Base-by-base conservation (phyloP, 129 eudicot species). In the Flaveria bidentis region DNA sequence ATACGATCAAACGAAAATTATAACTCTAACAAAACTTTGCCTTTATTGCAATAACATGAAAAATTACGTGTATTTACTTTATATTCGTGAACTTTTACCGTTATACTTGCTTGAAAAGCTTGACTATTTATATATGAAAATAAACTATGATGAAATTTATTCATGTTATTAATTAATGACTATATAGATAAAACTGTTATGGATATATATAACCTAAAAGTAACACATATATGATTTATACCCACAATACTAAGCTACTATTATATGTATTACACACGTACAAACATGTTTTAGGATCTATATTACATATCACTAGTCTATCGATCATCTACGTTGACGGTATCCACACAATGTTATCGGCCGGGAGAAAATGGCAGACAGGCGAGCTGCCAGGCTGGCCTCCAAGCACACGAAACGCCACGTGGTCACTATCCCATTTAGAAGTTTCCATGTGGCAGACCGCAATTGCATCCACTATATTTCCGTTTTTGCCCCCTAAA, bases 371-470 rank as follows among this genome's bases (percentile, higher is more conserved):
- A 70, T 81, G 85, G 47, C 85, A 81, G 50, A 81, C 85, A 3
- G 85, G 77, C 20, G 81, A 71, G 71, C 60, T 71, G 49, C 85
- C 85, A 49, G 85, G 85, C 33, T 76, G 67, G 16, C 28, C 72
- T 13, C 85, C 85, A 13, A 76, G 81, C 23, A 76, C 81, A 10
- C 67, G 85, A 71, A 81, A 76, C 30, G 77, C 80, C 42, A 81
- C 77, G 68, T 76, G 77, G 39, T 71, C 81, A 5, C 67, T 53
- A 47, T 71, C 81, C 85, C 85, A 81, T 14, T 8, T 63, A 66
- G 85, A 69, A 11, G 85, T 81, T 11, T 81, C 57, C 85, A 81
- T 81, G 49, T 81, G 85, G 74, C 85, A 81, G 9, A 81, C 85
- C 16, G 81, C 81, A 50, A 81, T 61, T 3, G 85, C 81, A 51